Base-by-base conservation (phyloP, 2,329 filamentous ascomycete genomes). In the Elsinoe arachidis region DNA sequence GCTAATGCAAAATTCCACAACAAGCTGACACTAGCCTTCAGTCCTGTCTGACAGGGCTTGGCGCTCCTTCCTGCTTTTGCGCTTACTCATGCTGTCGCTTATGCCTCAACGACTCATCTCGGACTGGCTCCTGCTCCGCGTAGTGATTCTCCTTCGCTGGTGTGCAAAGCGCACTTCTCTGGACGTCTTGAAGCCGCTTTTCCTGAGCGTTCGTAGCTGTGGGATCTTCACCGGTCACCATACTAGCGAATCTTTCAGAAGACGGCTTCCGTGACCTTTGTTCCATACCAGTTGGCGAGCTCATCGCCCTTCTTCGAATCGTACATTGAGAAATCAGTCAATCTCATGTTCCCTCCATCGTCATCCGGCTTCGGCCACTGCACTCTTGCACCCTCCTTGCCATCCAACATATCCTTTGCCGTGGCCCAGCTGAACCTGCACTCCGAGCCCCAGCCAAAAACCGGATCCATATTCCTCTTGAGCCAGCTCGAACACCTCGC, bases 391-490 rank as follows among this genome's bases (percentile, higher is more conserved):
- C 76, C 77, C 7, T 76, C 79, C 69, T 87, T 90, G n/a, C 77
- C 75, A 63, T 96, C 91, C 3, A 99, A 75, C 83, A 97, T 81
- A 67, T 97, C 91, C 74, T 95, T 96, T 1, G 88, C 88, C 0
- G 93, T 97, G 0, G 87, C 88, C 93, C 93, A 99, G 67, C 90
- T 96, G 68, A 96, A 97, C 3, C 93, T 80, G 69, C 90, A 95
- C 73, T 97, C 91, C 21, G 81, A 81, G 0, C 92, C 91, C 92
- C 93, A 99, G 12, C 93, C 93, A 74, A 97, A 99, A 1, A 97
- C 74, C 2, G 89, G 88, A 67, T 99, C 86, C 85, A 96, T 92
- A 63, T 92, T 93, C 38, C 75, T 76, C 73, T 84, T 88, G 68
- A 99, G 70, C 92, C 93, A 99, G 19, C 74, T 72, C 1, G 86